Base-by-base conservation (phyloP, 371 early-diverging fungal genomes). In the Phascolomyces articulosus region DNA sequence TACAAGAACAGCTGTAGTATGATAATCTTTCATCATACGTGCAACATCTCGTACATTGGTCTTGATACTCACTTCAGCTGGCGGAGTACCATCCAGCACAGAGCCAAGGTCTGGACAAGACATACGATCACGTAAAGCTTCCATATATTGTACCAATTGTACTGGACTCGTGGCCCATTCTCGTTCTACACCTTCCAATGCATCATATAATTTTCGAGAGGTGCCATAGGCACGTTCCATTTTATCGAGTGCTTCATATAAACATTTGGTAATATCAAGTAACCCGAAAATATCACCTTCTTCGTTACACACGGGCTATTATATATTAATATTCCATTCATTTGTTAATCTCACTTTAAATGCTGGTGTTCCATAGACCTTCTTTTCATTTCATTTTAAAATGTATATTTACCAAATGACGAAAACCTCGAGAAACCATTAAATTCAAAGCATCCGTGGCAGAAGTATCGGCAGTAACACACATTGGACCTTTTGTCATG, bases 401-500 rank as follows among this genome's bases (percentile, higher is more conserved):
- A n/a, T n/a, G n/a, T 11, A 28, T 59, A 28, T 56, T 68, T 83
- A 85, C 88, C 84, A 98, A 80, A 72, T 98, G 98, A 63, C 98
- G 89, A 86, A 97, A 98, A 24, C 94, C 91, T 55, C 95, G 88
- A 28, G 87, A 87, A 9, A 96, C 95, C 98, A 98, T 98, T 63
- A 94, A 84, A 70, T 93, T 92, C 38, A 98, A 80, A 18, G 98
- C 98, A 68, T 97, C 97, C 2, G 93, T 93, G 4, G 91, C 93
- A 38, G 86, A 82, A 41, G 91, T 89, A 78, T 92, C 92, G 49
- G 86, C 84, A 24, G 89, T 90, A 56, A 93, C 93, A 69, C 92
- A 93, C 80, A 95, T 90, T 24, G 98, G 97, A 60, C 93, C 85
- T 58, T 86, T 84, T 9, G 98, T 98, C 91, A 96, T 96, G 61